Base-by-base conservation (phyloP, 2,329 filamentous ascomycete species). In the Pestalotiopsis sp. region DNA sequence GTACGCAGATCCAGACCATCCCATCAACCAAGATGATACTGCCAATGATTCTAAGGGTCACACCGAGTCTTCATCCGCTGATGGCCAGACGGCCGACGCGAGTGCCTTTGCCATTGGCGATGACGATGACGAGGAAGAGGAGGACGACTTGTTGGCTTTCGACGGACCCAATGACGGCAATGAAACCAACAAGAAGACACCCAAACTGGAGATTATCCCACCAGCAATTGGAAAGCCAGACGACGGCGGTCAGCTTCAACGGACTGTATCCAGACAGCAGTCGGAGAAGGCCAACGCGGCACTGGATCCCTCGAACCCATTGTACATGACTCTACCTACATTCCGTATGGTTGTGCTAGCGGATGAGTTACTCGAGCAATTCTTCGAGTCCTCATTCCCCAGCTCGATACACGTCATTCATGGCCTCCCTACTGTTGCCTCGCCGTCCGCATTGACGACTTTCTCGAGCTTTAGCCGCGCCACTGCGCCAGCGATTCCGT, bases 321-420 rank as follows among this genome's bases (percentile, higher is more conserved):
- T 99, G 0, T 93, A 98, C 78, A 98, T 99, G 76, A 98, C 96
- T 0, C 87, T 99, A 1, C 96, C 96, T 1, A 99, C 96, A 0
- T 99, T 99, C 87, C 92, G 96, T 72, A 99, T 99, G 96, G 94
- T 99, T 3, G 93, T 99, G 11, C 89, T 99, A 7, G 96, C 96
- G 58, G 96, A 99, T 77, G 96, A 99, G 79, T 87, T 97, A 0
- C 89, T 99, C 5, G 95, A 99, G 76, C 93, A 97, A 74, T 99
- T 99, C 82, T 99, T 99, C 78, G 96, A 99, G 82, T 93, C 94
- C 0, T 97, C 94, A 56, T 98, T 98, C 82, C 94, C 95, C 0
- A 90, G 93, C 65, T 97, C 94, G 1, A 97, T 99, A 87, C 94
- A 93, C 76, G 90, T 98, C 61, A 91, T 93, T 27, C 92, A 97